Evolutionary conservation across 1,284 basidiomycete genomes (phyloP).

Genomic region (Austroboletus novae-zelandiae): DNA sequence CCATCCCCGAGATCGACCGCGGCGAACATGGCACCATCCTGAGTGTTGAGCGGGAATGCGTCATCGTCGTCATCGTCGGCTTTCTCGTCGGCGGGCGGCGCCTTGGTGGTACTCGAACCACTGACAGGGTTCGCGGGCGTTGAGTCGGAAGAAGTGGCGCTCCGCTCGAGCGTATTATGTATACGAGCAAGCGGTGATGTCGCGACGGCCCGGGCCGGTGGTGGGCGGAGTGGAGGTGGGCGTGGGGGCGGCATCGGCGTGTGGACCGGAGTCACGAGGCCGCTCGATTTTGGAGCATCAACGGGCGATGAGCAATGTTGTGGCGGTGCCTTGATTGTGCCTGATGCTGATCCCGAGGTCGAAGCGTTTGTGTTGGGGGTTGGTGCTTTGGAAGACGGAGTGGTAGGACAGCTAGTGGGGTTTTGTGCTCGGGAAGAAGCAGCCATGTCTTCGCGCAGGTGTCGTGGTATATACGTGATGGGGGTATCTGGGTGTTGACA

Average conservation of each 20-base stretch:
- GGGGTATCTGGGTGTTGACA: conserved; percentile 10
- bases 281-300: conserved; percentile 5
- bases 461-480: conserved; percentile 25
- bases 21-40: conserved; percentile 64
- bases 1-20: conserved; percentile 54
- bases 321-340: background rate
- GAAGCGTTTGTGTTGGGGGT: background rate
- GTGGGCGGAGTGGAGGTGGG: conserved; percentile 3
- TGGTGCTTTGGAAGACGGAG: background rate
- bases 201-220: conserved; percentile 1
- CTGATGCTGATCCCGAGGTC: conserved; percentile 1
- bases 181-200: conserved; percentile 16
- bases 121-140: background rate
- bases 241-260: conserved; percentile 13
- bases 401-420: background rate
- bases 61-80: conserved; percentile 22
- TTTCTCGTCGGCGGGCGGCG: too few relatives aligned
- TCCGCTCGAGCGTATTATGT: conserved; percentile 6
- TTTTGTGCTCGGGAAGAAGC: conserved; percentile 9
- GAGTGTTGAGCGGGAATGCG: conserved; percentile 53
- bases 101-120: too few relatives aligned
- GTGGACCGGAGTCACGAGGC: conserved; percentile 22
- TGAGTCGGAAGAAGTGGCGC: conserved; percentile 11
- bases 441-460: conserved; percentile 23
- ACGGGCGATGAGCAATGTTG: background rate